Evolutionary conservation across 2,329 filamentous ascomycete species (phyloP).

Genomic region (Phoma sp.): DNA sequence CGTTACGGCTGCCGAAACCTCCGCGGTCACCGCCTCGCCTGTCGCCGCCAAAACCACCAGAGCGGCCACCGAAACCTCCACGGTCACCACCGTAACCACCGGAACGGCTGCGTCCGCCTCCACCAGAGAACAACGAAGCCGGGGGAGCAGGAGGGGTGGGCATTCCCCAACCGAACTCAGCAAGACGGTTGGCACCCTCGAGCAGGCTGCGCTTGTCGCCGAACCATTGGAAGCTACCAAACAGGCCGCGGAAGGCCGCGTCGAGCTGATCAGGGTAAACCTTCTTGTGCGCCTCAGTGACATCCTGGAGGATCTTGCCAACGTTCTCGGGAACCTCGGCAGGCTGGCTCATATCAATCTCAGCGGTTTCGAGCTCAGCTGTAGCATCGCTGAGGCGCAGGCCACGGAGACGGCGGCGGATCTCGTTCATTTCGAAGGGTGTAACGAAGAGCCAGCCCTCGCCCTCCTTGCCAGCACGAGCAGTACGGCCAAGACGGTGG

Average conservation of each 20-base stretch:
- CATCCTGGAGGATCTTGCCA: slow-evolving; percentile 53
- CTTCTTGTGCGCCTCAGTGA: slow-evolving; percentile 52
- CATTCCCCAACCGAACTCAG: slow-evolving; percentile 57
- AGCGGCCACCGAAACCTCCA: slow-evolving; percentile 16
- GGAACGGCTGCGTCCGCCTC: slow-evolving; percentile 19
- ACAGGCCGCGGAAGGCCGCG: slow-evolving; percentile 62
- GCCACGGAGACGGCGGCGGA: slow-evolving; percentile 60
- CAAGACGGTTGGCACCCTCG: slow-evolving; percentile 53
- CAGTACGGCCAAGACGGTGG: slow-evolving; percentile 59
- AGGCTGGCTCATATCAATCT: slow-evolving; percentile 52
- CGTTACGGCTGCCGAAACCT: slow-evolving; percentile 10
- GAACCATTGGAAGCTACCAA: slow-evolving; percentile 59
- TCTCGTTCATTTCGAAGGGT: slow-evolving; percentile 57
- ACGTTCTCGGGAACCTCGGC: slow-evolving; percentile 50
- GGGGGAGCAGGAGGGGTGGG: slow-evolving; percentile 48
- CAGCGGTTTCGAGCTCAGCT: slow-evolving; percentile 57
- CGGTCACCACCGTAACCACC: slow-evolving; percentile 19
- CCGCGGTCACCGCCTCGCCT: slow-evolving; percentile 19
- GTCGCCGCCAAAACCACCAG: slow-evolving; percentile 24
- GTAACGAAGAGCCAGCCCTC: slow-evolving; percentile 72
- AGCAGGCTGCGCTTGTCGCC: slow-evolving; percentile 50
- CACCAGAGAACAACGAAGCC: slow-evolving; percentile 22
- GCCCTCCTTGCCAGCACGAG: slow-evolving; percentile 73
- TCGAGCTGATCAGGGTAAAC: slow-evolving; percentile 53
- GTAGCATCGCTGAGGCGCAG: slow-evolving; percentile 65